Conservation (phyloP, 139 green algal genomes). For the Mychonastes homosphaera region DNA sequence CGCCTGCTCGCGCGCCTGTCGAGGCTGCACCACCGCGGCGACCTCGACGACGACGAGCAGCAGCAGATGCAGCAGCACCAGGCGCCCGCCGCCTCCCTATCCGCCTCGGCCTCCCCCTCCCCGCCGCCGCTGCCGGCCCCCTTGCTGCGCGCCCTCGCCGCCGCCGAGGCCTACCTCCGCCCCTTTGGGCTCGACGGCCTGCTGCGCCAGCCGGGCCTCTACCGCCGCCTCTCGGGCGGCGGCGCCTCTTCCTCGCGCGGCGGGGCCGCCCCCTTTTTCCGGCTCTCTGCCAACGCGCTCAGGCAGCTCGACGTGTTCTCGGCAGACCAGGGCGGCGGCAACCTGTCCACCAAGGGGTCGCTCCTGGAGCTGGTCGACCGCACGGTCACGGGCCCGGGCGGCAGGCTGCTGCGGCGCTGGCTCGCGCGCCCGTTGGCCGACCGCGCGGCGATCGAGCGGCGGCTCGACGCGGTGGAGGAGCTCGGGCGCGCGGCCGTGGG, state of each 20-base stretch:
- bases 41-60: background rate
- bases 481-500: no score
- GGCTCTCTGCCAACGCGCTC: conserved; percentile 44
- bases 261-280: no score
- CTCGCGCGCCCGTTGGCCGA: conserved; percentile 46
- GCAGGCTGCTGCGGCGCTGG: conserved; percentile 66
- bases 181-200: conserved; percentile 56
- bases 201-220: conserved; percentile 29
- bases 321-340: conserved; percentile 3
- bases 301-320: conserved; percentile 47
- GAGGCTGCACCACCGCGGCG: background rate
- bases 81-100: background rate
- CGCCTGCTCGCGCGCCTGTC: conserved; percentile 1
- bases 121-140: conserved; percentile 39
- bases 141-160: conserved; percentile 41
- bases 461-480: conserved; percentile 69
- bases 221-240: conserved; percentile 10
- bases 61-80: background rate
- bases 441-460: conserved; percentile 33
- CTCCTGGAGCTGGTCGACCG: conserved; percentile 76
- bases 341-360: conserved; percentile 30
- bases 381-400: conserved; percentile 53
- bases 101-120: no score
- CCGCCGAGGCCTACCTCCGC: conserved; percentile 47
- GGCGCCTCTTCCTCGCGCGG: no score